Evolutionary conservation across 805 yeast species (phyloP).

Genomic region (Blastobotrys mokoenaii): DNA sequence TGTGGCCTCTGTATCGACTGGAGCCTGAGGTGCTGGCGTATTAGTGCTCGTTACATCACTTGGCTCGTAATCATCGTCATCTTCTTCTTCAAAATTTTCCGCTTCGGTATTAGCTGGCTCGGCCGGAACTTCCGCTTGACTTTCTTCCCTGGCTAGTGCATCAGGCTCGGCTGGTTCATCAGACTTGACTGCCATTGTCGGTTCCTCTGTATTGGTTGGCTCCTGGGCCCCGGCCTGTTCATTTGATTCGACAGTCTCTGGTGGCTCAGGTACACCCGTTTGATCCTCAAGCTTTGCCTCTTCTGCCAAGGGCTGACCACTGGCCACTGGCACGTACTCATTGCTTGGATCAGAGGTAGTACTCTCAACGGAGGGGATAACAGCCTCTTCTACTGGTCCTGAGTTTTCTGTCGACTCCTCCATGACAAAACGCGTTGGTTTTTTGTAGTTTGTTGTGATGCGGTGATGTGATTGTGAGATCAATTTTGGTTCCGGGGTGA

Average conservation of each 20-base stretch:
- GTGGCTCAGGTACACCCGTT: not conserved
- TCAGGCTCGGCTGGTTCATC: too few relatives aligned
- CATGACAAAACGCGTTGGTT: not conserved
- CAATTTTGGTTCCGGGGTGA: not conserved
- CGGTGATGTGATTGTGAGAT: not conserved
- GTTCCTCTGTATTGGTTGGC: too few relatives aligned
- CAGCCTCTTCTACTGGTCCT: not conserved
- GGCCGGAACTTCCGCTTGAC: not conserved
- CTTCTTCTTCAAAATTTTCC: not conserved
- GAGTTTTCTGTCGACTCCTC: too few relatives aligned
- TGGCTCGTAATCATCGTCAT: not conserved
- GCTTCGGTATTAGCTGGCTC: not conserved
- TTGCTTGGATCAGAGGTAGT: too few relatives aligned
- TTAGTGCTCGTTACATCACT: not conserved
- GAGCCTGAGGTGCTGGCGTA: too few relatives aligned
- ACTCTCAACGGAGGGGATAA: not conserved
- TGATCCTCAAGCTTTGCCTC: not conserved
- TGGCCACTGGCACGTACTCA: too few relatives aligned
- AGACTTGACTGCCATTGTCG: too few relatives aligned
- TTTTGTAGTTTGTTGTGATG: not conserved
- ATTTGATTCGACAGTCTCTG: not conserved
- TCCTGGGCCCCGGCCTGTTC: not conserved
- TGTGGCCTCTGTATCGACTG: not conserved
- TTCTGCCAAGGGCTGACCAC: too few relatives aligned
- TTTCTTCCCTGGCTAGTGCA: too few relatives aligned